phyloP scores from a whole-genome alignment of 2,329 filamentous ascomycete species.

The Pleurostoma richardsiae region DNA sequence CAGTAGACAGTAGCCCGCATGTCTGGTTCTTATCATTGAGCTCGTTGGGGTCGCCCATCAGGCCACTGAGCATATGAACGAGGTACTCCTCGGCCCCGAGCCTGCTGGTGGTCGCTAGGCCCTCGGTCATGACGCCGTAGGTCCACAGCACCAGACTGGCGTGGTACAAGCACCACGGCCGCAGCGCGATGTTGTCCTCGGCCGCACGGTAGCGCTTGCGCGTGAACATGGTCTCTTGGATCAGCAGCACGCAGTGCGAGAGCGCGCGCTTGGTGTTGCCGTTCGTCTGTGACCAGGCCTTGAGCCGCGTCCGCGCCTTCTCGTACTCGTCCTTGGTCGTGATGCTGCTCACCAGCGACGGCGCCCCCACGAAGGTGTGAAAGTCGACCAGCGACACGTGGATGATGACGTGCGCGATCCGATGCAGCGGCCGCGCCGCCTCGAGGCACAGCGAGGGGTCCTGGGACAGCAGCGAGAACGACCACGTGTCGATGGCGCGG shows the following conservation, averaged over 20 bases:
- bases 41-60: neutral
- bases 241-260: neutral
- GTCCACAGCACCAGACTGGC: neutral
- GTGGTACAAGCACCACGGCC: constrained; percentile 1
- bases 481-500: constrained; percentile 19
- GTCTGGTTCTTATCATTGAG: neutral
- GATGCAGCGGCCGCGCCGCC: constrained; percentile 14
- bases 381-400: constrained; percentile 20
- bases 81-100: neutral
- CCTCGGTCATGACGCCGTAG: neutral
- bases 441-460: constrained; percentile 16
- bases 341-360: constrained; percentile 10
- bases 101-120: neutral
- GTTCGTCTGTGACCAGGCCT: neutral
- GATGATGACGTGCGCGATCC: constrained; percentile 18
- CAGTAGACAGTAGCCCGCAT: neutral
- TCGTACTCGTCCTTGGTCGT: neutral
- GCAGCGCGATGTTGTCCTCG: constrained; percentile 1
- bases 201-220: neutral
- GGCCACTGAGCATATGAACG: neutral
- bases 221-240: constrained; percentile 3
- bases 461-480: constrained; percentile 17
- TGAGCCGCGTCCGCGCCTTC: neutral
- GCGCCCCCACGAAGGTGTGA: constrained; percentile 17
- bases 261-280: constrained; percentile 1